A percentile compares a stretch with the other conserved stretches of the same genome.
Evolutionary conservation across 2,329 filamentous ascomycete genomes (phyloP).

Genomic region (Scopulariopsis brevicaulis): DNA sequence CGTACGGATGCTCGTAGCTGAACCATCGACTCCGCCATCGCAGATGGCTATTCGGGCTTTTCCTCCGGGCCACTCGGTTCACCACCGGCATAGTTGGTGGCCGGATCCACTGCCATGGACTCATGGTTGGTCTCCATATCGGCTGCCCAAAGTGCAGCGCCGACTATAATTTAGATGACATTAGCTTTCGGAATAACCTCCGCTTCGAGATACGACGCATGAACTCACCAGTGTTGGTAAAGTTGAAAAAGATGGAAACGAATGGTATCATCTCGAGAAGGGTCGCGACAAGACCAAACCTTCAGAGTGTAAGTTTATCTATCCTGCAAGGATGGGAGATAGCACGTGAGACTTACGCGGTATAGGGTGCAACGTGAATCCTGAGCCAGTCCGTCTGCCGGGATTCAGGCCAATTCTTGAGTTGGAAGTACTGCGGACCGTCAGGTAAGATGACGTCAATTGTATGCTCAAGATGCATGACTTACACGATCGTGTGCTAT

Average conservation of each 20-base stretch:
- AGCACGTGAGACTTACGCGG: background rate
- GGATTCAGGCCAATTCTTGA: conserved; percentile 63
- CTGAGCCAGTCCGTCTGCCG: background rate
- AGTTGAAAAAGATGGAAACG: conserved; percentile 72
- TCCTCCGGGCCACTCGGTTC: background rate
- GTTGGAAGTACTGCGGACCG: conserved; percentile 67
- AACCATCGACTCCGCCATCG: background rate
- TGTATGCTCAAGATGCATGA: background rate
- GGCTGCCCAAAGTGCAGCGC: conserved; percentile 88
- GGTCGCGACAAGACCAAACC: conserved; percentile 64
- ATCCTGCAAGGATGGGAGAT: background rate
- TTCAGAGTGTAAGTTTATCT: conserved; percentile 19
- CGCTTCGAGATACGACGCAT: background rate
- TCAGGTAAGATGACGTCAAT: conserved; percentile 24
- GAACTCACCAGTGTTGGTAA: conserved; percentile 65
- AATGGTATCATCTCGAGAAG: conserved; percentile 78
- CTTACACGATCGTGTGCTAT: conserved; percentile 40
- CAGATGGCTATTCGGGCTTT: background rate
- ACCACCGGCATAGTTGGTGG: background rate
- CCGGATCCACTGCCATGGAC: conserved; percentile 21
- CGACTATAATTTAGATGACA: conserved; percentile 38
- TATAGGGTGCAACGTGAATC: conserved; percentile 3
- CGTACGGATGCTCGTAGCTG: background rate
- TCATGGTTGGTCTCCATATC: conserved; percentile 57
- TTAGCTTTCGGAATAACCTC: background rate